Evolutionary conservation across 148 eudicot species (phyloP).

Genomic region (Gaultheria prostrata): DNA sequence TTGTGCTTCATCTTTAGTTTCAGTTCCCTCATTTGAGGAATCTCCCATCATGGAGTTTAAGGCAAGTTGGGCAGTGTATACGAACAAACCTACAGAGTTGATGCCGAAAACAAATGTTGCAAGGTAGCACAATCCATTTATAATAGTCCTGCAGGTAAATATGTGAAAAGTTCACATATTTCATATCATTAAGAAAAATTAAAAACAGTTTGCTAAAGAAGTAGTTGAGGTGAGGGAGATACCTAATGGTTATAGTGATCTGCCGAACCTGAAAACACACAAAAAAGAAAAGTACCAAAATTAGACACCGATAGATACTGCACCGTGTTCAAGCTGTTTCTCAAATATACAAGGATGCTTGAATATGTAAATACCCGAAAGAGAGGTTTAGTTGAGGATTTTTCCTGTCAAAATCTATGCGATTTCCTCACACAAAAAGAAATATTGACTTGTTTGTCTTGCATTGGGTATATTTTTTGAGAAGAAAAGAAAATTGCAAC

Average conservation of each 20-base stretch:
- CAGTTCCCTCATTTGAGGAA: constrained; percentile 27
- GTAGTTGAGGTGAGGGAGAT: not conserved
- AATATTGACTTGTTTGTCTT: not conserved
- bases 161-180: constrained; percentile 1
- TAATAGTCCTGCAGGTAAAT: constrained; percentile 69
- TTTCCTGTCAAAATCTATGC: not conserved
- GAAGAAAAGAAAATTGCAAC: not conserved
- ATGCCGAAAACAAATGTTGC: constrained; percentile 89
- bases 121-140: constrained; percentile 87
- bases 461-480: not conserved
- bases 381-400: not conserved
- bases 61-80: constrained; percentile 78
- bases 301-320: not conserved
- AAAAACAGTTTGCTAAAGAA: not conserved
- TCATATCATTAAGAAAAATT: not conserved
- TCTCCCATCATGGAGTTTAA: constrained; percentile 57
- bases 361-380: not conserved
- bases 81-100: constrained; percentile 68
- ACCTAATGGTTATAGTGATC: constrained; percentile 95
- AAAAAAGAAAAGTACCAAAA: not conserved
- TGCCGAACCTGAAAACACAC: constrained; percentile 78
- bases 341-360: not conserved
- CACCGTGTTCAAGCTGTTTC: not conserved
- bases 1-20: constrained; percentile 24
- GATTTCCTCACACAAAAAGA: not conserved